Percentiles rank a stretch among this genome's conserved stretches.
These are phyloP conservation scores for Apiotrichum sp. DNA, from an alignment of 1,284 basidiomycete species.

Conservation along the genomic window DNA sequence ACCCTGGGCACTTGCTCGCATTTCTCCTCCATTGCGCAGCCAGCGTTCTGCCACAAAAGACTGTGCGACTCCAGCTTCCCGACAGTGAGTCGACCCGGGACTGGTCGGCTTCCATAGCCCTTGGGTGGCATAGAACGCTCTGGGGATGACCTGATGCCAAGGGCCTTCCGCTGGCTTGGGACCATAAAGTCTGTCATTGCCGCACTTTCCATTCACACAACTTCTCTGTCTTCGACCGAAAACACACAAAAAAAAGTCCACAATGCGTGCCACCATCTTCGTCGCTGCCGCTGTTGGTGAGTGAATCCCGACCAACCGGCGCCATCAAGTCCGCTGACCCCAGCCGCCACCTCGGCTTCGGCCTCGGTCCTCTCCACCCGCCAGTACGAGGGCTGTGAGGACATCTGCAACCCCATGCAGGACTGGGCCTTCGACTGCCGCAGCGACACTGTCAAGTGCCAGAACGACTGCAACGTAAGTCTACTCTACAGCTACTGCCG, in stretches of 20 bases:
- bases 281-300: slow-evolving; percentile 11
- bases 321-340: not conserved
- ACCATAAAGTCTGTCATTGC: not conserved
- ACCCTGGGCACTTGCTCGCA: no score
- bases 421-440: slow-evolving; percentile 16
- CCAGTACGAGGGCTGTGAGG: slow-evolving; percentile 14
- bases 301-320: not conserved
- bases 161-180: no score
- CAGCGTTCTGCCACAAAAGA: no score
- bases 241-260: not conserved
- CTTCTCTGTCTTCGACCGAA: not conserved
- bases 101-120: no score
- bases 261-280: slow-evolving; percentile 9
- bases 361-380: slow-evolving; percentile 4
- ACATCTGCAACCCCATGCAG: slow-evolving; percentile 13
- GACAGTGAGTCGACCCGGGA: no score
- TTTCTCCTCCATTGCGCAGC: no score
- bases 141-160: not conserved
- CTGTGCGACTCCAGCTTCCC: no score
- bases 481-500: no score
- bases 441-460: slow-evolving; percentile 13
- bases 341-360: slow-evolving; percentile 9
- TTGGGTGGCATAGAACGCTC: no score
- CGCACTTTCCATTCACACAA: not conserved
- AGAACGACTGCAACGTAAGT: slow-evolving; percentile 12